Percentiles rank a stretch among this genome's conserved stretches.
These are phyloP conservation scores for Melocanna baccifera DNA, from an alignment of 176 grass and related monocot genomes.

Conservation along the genomic window DNA sequence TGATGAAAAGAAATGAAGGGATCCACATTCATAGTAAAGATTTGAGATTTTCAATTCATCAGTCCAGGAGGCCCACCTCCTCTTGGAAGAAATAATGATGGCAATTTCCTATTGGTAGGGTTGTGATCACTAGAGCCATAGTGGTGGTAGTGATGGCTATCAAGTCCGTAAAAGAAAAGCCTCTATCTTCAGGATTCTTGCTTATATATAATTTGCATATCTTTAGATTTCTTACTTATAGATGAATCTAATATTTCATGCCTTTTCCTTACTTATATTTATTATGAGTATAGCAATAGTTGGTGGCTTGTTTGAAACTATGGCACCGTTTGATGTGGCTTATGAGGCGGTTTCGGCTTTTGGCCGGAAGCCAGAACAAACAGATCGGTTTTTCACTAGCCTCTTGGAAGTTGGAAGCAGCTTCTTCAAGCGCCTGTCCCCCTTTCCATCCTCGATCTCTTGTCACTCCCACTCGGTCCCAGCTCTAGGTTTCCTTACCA, in stretches of 20 bases:
- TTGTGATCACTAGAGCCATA: constrained; percentile 31
- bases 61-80: background rate
- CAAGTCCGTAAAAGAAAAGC: constrained; percentile 42
- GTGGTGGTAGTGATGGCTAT: constrained; percentile 44
- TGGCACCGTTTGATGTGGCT: no score
- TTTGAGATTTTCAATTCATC: background rate
- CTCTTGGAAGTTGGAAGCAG: no score
- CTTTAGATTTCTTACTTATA: constrained; percentile 35
- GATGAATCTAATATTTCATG: constrained; percentile 22
- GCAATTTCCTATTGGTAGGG: constrained; percentile 31
- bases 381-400: no score
- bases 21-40: background rate
- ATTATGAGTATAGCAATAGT: background rate
- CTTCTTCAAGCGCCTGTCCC: no score
- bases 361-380: no score
- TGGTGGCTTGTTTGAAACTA: background rate
- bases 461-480: no score
- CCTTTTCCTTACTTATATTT: background rate
- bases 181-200: constrained; percentile 24
- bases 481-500: no score
- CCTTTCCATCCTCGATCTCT: no score
- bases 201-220: constrained; percentile 34
- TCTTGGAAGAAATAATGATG: constrained; percentile 35
- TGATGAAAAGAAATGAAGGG: background rate
- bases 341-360: no score